A percentile compares a stretch with the other conserved stretches of the same genome.
Conservation (phyloP, 73 alveolate genomes). For the Symbiodinium pilosum region DNA sequence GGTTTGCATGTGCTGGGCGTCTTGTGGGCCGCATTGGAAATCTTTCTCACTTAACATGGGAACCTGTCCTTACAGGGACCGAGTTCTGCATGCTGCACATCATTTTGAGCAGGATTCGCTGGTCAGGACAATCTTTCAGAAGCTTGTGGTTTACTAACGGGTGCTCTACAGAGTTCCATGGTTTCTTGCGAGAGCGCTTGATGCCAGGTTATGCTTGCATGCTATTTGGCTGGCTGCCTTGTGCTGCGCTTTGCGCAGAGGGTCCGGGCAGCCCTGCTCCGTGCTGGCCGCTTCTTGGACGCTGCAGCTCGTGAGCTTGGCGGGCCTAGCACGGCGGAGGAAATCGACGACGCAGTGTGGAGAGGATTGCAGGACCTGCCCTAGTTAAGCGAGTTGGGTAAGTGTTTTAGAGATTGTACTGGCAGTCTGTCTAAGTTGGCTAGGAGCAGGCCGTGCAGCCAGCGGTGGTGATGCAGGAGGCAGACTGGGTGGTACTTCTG, state of each 20-base stretch:
- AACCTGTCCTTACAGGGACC: no score
- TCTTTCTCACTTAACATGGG: no score
- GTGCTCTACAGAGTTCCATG: no score
- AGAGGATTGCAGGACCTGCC: no score
- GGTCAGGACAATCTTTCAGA: background rate
- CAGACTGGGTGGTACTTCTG: constrained; percentile 21
- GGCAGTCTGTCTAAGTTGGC: no score
- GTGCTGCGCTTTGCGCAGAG: background rate
- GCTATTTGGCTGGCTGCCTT: constrained; percentile 37
- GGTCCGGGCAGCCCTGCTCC: background rate
- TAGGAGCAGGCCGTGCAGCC: background rate
- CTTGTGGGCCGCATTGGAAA: background rate
- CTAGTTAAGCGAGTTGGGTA: no score
- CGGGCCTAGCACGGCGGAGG: background rate
- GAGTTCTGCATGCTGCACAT: background rate
- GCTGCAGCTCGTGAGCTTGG: background rate
- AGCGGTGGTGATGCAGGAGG: background rate
- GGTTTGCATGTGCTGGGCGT: constrained; percentile 72
- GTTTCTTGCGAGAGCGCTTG: no score
- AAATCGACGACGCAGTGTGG: no score
- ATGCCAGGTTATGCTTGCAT: background rate
- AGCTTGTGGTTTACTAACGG: background rate
- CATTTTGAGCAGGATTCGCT: background rate
- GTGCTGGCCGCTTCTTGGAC: constrained; percentile 32
- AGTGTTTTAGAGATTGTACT: no score